phyloP scores from a whole-genome alignment of 139 green algal genomes.

The Protoeuglena noctilucae region DNA sequence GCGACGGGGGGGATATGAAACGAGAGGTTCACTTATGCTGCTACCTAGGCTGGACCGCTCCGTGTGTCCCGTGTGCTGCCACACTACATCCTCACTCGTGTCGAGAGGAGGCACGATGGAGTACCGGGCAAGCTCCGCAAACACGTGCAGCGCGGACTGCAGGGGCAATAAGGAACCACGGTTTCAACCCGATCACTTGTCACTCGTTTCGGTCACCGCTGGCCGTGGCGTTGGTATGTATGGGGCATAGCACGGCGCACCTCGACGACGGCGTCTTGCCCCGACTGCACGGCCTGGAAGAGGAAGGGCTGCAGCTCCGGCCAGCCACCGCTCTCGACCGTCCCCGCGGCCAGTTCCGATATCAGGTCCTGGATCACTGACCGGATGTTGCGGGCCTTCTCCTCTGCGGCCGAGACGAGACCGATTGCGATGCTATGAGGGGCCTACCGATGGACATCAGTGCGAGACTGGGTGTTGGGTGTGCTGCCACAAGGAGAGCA shows the following conservation, averaged over 20 bases:
- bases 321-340: conserved; percentile 35
- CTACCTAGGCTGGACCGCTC: no score
- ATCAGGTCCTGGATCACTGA: neutral
- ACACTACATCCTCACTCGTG: conserved; percentile 2
- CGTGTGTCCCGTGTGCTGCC: no score
- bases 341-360: conserved; percentile 3
- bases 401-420: no score
- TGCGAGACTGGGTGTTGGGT: no score
- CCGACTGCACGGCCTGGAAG: conserved; percentile 51
- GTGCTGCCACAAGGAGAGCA: no score
- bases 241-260: neutral
- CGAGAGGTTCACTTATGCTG: no score
- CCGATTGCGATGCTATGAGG: no score
- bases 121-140: conserved; percentile 56
- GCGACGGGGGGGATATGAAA: no score
- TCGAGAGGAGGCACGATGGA: conserved; percentile 43
- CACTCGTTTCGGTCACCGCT: neutral
- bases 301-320: conserved; percentile 85
- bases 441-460: no score
- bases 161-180: neutral
- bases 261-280: conserved; percentile 1
- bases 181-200: neutral
- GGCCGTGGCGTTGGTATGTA: neutral
- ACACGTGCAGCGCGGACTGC: conserved; percentile 29
- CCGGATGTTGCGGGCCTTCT: neutral